Evolutionary conservation across 441 rosid species (phyloP).

Genomic region (Viola pubescens): DNA sequence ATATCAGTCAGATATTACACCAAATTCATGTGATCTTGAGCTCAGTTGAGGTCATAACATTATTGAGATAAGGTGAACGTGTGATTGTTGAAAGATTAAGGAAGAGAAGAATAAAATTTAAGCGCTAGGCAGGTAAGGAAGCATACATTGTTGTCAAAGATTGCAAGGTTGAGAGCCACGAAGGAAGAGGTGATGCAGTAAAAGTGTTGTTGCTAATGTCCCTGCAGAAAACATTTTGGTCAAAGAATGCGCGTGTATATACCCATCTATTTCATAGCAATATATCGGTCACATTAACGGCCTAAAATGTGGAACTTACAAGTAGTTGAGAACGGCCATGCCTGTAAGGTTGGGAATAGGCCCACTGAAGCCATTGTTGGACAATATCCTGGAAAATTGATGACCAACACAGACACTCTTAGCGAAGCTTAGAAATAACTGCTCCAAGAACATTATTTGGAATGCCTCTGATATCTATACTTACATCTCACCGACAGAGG

Average conservation of each 20-base stretch:
- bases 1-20: no score
- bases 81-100: neutral
- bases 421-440: neutral
- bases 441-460: neutral
- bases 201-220: slow-evolving; percentile 75
- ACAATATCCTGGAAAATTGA: slow-evolving; percentile 46
- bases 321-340: slow-evolving; percentile 41
- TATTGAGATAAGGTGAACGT: no score
- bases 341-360: slow-evolving; percentile 51
- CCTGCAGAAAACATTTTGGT: slow-evolving; percentile 31
- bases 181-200: slow-evolving; percentile 34
- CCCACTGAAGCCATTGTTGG: slow-evolving; percentile 54
- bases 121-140: neutral
- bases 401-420: neutral
- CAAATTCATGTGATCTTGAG: no score
- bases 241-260: neutral
- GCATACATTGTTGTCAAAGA: slow-evolving; percentile 65
- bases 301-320: slow-evolving; percentile 32
- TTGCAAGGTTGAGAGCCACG: slow-evolving; percentile 39
- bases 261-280: neutral
- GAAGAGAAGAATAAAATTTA: neutral
- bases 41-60: no score
- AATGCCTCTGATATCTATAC: slow-evolving; percentile 15
- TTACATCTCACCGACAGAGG: slow-evolving; percentile 49
- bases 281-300: neutral